Conservation (phyloP, 169 alveolate genomes). For the Babesia bigemina region DNA sequence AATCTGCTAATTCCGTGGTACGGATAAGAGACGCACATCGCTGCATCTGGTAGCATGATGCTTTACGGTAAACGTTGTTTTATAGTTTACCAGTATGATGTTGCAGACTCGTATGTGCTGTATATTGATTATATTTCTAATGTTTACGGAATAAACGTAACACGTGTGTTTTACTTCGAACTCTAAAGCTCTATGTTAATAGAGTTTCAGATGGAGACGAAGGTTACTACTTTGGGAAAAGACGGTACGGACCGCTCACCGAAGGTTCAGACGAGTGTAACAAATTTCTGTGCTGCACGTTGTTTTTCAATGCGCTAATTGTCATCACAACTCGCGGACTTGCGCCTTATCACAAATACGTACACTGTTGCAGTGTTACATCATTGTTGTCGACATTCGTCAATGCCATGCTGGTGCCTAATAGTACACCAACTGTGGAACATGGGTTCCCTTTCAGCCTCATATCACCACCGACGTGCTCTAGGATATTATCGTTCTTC, state of each 20-base stretch:
- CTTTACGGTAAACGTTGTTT: too few species aligned
- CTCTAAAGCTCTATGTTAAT: too few species aligned
- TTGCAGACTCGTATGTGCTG: too few species aligned
- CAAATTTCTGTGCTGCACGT: slow-evolving; percentile 17
- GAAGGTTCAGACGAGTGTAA: slow-evolving; percentile 22
- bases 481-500: slow-evolving; percentile 19
- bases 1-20: too few species aligned
- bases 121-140: too few species aligned
- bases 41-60: too few species aligned
- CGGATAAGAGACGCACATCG: too few species aligned
- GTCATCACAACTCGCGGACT: slow-evolving; percentile 30
- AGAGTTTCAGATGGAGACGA: slow-evolving; percentile 13
- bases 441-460: slow-evolving; percentile 2
- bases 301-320: slow-evolving; percentile 27
- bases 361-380: slow-evolving; percentile 31
- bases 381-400: slow-evolving; percentile 10
- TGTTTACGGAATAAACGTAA: too few species aligned
- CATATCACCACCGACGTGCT: slow-evolving; percentile 20
- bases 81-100: too few species aligned
- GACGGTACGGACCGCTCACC: slow-evolving; percentile 15
- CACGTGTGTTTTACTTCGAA: too few species aligned
- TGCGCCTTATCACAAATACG: slow-evolving; percentile 19
- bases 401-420: slow-evolving; percentile 28
- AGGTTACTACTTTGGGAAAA: slow-evolving; percentile 27
- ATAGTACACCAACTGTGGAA: not conserved